phyloP scores from a whole-genome alignment of 179 eudicot species.

The Carnegiea gigantea region DNA sequence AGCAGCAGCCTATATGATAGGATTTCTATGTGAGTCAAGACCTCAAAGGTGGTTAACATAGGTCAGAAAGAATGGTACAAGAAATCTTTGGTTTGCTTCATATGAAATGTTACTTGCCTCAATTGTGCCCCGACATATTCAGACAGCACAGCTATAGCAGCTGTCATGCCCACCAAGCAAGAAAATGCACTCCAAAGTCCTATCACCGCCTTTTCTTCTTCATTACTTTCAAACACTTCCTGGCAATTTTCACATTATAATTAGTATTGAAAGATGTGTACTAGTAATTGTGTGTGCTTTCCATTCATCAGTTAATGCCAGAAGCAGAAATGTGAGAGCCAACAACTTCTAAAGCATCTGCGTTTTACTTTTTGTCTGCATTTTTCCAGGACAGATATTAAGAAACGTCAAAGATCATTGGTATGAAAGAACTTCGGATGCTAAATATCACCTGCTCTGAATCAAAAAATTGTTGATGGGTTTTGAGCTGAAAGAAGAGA shows the following conservation, averaged over 20 bases:
- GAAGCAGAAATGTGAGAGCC: no score
- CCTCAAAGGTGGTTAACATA: constrained; percentile 41
- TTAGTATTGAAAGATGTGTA: no score
- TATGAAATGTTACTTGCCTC: constrained; percentile 35
- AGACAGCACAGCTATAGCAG: constrained; percentile 52
- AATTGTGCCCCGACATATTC: constrained; percentile 72
- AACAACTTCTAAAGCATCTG: no score
- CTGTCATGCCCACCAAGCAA: constrained; percentile 62
- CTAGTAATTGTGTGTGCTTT: no score
- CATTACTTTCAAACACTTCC: constrained; percentile 18
- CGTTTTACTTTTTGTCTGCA: no score
- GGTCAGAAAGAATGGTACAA: no score
- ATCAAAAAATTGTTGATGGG: neutral
- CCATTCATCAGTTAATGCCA: no score
- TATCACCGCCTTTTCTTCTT: constrained; percentile 42
- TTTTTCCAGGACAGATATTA: no score
- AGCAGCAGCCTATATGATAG: constrained; percentile 51
- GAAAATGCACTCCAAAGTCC: constrained; percentile 54
- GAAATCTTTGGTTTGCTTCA: no score
- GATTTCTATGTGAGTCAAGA: neutral
- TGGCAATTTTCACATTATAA: no score
- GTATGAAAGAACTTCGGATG: no score
- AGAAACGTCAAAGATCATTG: neutral
- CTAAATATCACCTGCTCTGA: neutral
- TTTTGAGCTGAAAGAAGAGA: neutral